Evolutionary conservation across 176 grass and related monocot genomes (phyloP), one percentile per base, ranked within the genome.

Genomic region (Puya raimondii): DNA sequence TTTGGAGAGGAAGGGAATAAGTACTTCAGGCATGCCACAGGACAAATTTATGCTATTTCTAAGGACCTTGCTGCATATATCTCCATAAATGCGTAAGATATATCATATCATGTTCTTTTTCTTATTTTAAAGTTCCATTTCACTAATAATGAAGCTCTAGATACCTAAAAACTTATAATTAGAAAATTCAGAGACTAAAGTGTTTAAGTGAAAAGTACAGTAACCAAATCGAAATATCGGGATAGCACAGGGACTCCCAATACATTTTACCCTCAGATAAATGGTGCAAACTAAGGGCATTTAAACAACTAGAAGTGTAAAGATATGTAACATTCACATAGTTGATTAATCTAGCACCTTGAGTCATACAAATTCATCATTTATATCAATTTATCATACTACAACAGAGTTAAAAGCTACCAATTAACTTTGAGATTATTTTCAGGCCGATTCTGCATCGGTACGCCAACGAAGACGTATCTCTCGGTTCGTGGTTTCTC

Each of bases 1-100:
- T 97, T 97, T 48, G 89, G 94, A 23, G 94, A 92, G 42, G 89
- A 88, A 69, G 89, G 89, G 16, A 97, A 97, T 73, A 89, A 79
- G 51, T 97, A 97, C 67, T 92, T 97, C 79, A 88, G 94, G 26
- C 94, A 97, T 49, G 94, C 94, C 76, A 97, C 89, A 2, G 94
- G 89, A 11, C 94, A 97, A 64, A 88, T 97, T 77, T 96, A 96
- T 58, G 93, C 93, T 74, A 87, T 92, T 47, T 96, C 93, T 64
- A 92, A 87, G 82, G 93, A 92, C 15, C 84, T 97, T 58, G 89
- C 94, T 69, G 54, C 54, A 59, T 59, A 59, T 59, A 59, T 59
- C 12, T 59, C 54, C 54, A 59, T 21, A 17, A 59, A 59, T 59
- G 54, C 54, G 54, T 59, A 17, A 59, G 12, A 42, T 42, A 7